Evolutionary conservation across 2,329 filamentous ascomycete species (phyloP), one percentile per base, ranked within the genome.

Genomic region (Hypoxylon sp.): DNA sequence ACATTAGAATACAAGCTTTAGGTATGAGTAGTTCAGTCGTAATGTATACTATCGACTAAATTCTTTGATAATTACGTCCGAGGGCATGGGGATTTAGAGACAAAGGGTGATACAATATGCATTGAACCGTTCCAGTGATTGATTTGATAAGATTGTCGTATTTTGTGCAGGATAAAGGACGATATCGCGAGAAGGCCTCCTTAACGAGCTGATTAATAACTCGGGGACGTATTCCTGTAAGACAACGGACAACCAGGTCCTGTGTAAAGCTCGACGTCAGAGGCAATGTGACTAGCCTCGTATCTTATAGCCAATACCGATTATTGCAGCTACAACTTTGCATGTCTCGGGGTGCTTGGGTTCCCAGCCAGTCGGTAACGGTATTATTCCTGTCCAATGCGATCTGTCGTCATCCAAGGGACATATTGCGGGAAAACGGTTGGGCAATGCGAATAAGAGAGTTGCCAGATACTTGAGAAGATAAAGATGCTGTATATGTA

Each of bases 351-450:
- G 13, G 24, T 29, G 8, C 13, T 53, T 22, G 19, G 37, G 14
- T 24, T 53, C 22, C 55, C 48, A 35, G 39, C 31, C 51, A 24
- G 55, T 24, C 57, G 52, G 52, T 52, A 57, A 13, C 52, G 60
- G 35, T n/a, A 22, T 29, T 33, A 22, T 22, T 53, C 17, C 22
- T 22, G 22, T 31, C 22, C 19, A 35, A 17, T 24, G 42, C 14
- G 31, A 19, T 31, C 35, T 24, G 58, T 64, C 47, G 61, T 64
- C 61, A 64, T 57, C 17, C 31, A 39, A 17, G 5, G n/a, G 24
- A 51, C 31, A 48, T 46, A 57, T 51, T 33, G 31, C 22, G 59
- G 29, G 50, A 55, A 29, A 17, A 6, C n/a, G 8, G 33, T 29
- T 17, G 6, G 17, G 39, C 17, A 22, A 44, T 17, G 14, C 39